Conservation (phyloP, 2,329 filamentous ascomycete genomes). For the Calycina herbarum region DNA sequence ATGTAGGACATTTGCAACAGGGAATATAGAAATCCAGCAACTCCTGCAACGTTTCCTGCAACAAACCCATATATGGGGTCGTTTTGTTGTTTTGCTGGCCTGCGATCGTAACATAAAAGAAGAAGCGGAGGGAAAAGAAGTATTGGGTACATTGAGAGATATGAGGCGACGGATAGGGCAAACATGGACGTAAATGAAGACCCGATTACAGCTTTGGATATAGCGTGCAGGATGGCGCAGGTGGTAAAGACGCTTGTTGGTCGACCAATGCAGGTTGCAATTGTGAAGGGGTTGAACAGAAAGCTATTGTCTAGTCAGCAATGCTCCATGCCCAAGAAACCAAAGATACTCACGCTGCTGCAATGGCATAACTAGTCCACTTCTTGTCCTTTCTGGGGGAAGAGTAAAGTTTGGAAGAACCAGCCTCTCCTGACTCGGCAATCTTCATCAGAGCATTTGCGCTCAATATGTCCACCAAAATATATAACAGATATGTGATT, state of each 20-base stretch:
- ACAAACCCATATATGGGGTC: conserved; percentile 52
- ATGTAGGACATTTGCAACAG: conserved; percentile 72
- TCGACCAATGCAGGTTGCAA: conserved; percentile 85
- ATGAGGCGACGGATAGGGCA: conserved; percentile 81
- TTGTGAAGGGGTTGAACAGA: conserved; percentile 91
- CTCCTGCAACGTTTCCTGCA: conserved; percentile 50
- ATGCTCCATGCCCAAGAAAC: no score
- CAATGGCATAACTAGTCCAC: conserved; percentile 75
- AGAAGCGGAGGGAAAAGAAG: conserved; percentile 81
- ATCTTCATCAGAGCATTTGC: conserved; percentile 78
- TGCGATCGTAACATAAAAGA: conserved; percentile 75
- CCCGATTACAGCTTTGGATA: conserved; percentile 76
- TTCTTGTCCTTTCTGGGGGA: conserved; percentile 73
- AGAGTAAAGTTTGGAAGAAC: conserved; percentile 71
- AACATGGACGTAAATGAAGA: conserved; percentile 76
- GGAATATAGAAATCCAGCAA: conserved; percentile 55
- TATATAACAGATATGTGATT: conserved; percentile 78
- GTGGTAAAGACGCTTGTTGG: conserved; percentile 89
- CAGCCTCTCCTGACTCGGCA: conserved; percentile 76
- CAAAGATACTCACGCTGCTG: conserved; percentile 65
- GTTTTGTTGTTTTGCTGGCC: conserved; percentile 32
- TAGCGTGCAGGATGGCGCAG: conserved; percentile 80
- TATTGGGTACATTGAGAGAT: conserved; percentile 88
- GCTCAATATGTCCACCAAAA: conserved; percentile 76
- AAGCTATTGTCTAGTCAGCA: conserved; percentile 54